phyloP scores from a whole-genome alignment of 2,329 filamentous ascomycete species.

The Alternaria angustiovoidea region DNA sequence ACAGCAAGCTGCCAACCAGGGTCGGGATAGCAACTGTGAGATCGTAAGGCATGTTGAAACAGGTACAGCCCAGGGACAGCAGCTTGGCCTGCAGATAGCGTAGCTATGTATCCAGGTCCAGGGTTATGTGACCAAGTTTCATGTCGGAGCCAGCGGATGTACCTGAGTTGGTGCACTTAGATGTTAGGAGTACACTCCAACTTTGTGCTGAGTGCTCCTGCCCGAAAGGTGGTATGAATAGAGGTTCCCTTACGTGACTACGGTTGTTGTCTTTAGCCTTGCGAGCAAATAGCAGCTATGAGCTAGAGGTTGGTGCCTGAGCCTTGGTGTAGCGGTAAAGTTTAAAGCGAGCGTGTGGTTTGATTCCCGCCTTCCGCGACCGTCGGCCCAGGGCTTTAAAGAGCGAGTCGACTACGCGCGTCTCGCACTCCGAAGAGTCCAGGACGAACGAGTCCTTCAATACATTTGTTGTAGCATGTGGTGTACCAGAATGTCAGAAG shows the following conservation, averaged over 20 bases:
- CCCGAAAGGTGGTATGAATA: background rate
- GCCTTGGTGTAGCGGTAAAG: background rate
- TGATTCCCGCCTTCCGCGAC: background rate
- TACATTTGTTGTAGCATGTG: background rate
- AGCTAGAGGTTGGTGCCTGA: background rate
- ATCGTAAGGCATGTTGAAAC: conserved; percentile 8
- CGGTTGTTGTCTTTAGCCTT: background rate
- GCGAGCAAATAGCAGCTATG: background rate
- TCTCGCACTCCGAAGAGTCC: background rate
- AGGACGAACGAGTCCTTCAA: background rate
- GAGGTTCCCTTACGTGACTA: background rate
- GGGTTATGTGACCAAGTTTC: background rate
- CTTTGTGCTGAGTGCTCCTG: background rate
- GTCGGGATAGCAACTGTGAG: conserved; percentile 25
- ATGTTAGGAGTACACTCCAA: background rate
- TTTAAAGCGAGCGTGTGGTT: background rate
- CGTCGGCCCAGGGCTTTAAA: background rate
- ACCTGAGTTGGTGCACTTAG: background rate
- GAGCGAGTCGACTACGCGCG: background rate
- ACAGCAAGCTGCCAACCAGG: conserved; percentile 33
- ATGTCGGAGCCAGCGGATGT: background rate
- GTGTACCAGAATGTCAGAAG: background rate
- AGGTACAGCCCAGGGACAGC: background rate
- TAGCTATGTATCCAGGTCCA: background rate
- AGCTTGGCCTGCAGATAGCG: background rate